Conservation (phyloP, 768 basidiomycete species). For the Termitomyces sp. region DNA sequence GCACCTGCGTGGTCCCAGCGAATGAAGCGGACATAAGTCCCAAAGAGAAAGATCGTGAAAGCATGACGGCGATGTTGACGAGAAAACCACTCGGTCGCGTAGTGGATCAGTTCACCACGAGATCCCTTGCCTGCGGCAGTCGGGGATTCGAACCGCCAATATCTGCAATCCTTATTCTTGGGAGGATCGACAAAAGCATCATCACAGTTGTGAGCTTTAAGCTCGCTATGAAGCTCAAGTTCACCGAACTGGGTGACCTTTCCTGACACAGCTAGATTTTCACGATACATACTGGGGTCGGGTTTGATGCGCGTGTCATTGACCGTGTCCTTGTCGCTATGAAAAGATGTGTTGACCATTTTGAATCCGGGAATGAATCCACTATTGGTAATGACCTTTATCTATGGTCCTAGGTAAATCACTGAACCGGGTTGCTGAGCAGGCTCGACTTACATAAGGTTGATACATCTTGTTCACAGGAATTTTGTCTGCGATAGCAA, state of each 20-base stretch:
- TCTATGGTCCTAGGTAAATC: not conserved
- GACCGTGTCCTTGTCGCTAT: not conserved
- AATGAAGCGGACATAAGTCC: no score
- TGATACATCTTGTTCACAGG: not conserved
- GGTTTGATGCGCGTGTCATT: not conserved
- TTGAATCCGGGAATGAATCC: no score
- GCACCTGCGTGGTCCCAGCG: slow-evolving; percentile 27
- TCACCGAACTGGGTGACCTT: slow-evolving; percentile 7
- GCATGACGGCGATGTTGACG: slow-evolving; percentile 27
- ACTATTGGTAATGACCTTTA: not conserved
- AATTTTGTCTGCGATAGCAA: not conserved
- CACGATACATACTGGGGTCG: slow-evolving; percentile 1
- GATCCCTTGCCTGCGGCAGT: not conserved
- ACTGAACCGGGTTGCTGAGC: not conserved
- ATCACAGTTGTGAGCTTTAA: slow-evolving; percentile 7
- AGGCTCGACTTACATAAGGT: no score
- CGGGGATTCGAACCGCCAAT: not conserved
- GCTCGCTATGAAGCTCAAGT: slow-evolving; percentile 10
- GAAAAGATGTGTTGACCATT: no score
- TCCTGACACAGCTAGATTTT: not conserved
- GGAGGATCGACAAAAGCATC: slow-evolving; percentile 3
- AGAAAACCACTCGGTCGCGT: slow-evolving; percentile 16
- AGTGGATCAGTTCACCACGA: slow-evolving; percentile 18
- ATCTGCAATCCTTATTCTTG: not conserved
- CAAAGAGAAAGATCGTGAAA: no score